phyloP scores from a whole-genome alignment of 495 filamentous ascomycete species.

The Podospora tetraspora region DNA sequence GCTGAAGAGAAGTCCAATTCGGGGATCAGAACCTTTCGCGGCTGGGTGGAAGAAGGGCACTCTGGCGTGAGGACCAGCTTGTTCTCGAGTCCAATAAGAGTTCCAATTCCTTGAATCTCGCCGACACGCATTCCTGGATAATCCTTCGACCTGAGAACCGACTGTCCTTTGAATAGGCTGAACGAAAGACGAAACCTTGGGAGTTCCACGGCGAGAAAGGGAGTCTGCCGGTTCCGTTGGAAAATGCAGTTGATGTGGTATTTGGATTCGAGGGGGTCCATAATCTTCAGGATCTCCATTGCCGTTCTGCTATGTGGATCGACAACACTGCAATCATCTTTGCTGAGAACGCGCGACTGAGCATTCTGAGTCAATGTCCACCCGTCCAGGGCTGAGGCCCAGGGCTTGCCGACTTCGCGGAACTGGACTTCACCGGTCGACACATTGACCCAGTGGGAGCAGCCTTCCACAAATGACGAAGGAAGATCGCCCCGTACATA shows the following conservation, averaged over 20 bases:
- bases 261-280: not conserved
- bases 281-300: not conserved
- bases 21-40: slow-evolving; percentile 49
- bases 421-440: not conserved
- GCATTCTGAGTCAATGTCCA: not conserved
- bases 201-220: slow-evolving; percentile 1
- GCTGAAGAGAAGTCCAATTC: slow-evolving; percentile 33
- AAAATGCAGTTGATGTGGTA: slow-evolving; percentile 1
- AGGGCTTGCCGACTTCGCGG: not conserved
- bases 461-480: not conserved
- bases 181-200: slow-evolving; percentile 18
- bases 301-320: not conserved
- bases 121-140: slow-evolving; percentile 49
- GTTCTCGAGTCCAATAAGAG: slow-evolving; percentile 49
- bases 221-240: not conserved
- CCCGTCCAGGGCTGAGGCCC: not conserved
- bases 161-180: not conserved
- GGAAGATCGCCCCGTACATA: not conserved
- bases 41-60: not conserved
- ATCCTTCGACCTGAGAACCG: slow-evolving; percentile 17
- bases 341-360: not conserved
- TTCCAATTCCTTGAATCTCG: slow-evolving; percentile 43
- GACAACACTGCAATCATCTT: not conserved
- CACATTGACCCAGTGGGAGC: slow-evolving; percentile 6
- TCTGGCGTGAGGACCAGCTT: slow-evolving; percentile 46